Conservation (phyloP, 2,329 filamentous ascomycete genomes). For the Fusarium sp. region DNA sequence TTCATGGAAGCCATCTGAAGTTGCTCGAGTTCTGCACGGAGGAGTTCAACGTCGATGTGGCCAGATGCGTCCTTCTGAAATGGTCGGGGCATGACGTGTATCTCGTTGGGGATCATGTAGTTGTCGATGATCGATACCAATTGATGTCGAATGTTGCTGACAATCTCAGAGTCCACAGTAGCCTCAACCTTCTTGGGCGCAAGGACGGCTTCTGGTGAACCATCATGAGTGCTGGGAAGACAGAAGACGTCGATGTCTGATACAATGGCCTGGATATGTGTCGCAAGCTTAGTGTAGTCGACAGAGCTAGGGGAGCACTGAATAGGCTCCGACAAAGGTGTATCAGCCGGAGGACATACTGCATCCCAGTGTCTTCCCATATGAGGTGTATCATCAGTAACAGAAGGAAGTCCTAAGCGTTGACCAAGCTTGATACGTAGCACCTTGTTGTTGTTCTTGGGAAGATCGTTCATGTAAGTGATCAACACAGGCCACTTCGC, state of each 20-base stretch:
- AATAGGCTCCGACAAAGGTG: neutral
- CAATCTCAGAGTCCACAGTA: fast-evolving
- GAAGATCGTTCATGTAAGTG: conserved; percentile 1
- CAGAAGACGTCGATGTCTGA: neutral
- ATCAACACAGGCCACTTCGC: conserved; percentile 11
- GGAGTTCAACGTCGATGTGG: neutral
- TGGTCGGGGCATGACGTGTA: neutral
- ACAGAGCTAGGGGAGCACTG: neutral
- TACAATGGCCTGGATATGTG: fast-evolving
- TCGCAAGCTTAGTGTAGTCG: neutral
- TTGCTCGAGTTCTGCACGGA: neutral
- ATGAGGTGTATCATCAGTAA: neutral
- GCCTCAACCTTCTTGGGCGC: neutral
- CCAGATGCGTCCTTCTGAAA: neutral
- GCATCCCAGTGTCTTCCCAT: conserved; percentile 14
- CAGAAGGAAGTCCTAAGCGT: neutral
- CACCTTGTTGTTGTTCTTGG: conserved; percentile 20
- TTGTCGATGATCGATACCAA: neutral
- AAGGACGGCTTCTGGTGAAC: neutral
- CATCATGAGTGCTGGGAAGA: neutral
- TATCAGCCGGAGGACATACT: neutral
- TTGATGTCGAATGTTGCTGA: neutral
- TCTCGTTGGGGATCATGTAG: neutral
- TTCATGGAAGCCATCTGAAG: neutral
- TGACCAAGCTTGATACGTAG: conserved; percentile 2